Evolutionary conservation across 495 filamentous ascomycete species (phyloP), one percentile per base, ranked within the genome.

Genomic region (Alectoria sarmentosa): DNA sequence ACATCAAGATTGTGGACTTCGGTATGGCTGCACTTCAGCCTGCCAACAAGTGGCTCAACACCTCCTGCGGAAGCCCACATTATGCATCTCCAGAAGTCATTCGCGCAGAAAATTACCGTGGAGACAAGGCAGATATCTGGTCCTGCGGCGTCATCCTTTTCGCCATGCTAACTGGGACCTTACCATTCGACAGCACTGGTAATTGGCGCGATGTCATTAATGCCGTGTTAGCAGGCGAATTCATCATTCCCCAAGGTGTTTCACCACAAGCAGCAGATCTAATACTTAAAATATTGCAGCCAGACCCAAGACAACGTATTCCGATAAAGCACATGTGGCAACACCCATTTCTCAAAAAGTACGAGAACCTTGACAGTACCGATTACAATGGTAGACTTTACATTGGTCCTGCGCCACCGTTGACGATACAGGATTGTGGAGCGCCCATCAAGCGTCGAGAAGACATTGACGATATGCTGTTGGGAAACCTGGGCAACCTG

Each of bases 1-100:
- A 89, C 54, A 81, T 97, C 74, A 98, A 98, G 75, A 84, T 99
- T 44, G 92, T 90, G 39, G 94, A 99, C 74, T 99, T 98, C 74
- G 93, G 94, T 23, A 96, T 99, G 91, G 94, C 95, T 23, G 92
- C 91, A 17, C 76, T 98, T 37, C 93, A 97, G 67, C 93, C 95
- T 36, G 77, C 80, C 19, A 83, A 82, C 32, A 84, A 89, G 67
- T 84, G 84, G 75, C 79, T 99, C 42, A 87, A 81, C 44, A 96
- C 93, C 0, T 90, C 92, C 3, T 99, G 94, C 70, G 94, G 94
- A 49, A 98, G 95, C 65, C 93, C 93, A 7, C 94, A 98, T 74
- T 98, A 98, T 69, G 92, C 91, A 4, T 91, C 94, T 1, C 94
- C 94, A 1, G 94, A 99, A 73, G 84, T 99, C 55, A 86, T 96